Evolutionary conservation across 139 green algal genomes (phyloP), one percentile per base, ranked within the genome.

Genomic region (Haematococcus lacustris): DNA sequence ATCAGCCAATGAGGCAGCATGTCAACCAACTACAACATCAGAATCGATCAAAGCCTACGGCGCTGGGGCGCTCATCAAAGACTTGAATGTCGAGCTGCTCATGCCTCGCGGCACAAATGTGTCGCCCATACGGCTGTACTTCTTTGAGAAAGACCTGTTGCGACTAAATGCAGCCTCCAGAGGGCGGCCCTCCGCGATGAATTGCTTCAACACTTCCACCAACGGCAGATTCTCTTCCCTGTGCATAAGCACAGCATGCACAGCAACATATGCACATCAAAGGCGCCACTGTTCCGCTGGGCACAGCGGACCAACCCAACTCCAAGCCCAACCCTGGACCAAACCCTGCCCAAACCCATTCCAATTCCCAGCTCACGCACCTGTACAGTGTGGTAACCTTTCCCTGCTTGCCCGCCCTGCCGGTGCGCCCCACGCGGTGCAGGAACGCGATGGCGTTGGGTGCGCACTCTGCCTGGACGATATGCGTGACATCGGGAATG

Each of bases 151-250:
- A 0, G 90, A 96, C 34, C 94, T 78, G 28, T 97, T 97, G 0
- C 94, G 71, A 77, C 85, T 94, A 81, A 98, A 98, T 3, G 91
- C 91, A 28, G 88, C 90, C 66, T 98, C 93, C 68, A 98, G 77
- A 0, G 89, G 83, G 72, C 74, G 47, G 25, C 83, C 88, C 53
- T 83, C 75, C 32, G 77, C 76, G 0, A 96, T 76, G 40, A 79
- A 86, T 13, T 70, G 68, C 68, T 62, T 53, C 43, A 97, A 80
- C 23, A 85, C 90, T n/a, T 87, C 79, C 59, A 89, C 93, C 63
- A 98, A 80, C 17, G 71, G 51, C 35, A 57, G n/a, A 51, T 74
- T 66, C 17, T 53, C 21, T n/a, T 63, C 67, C 67, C 67, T 72
- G 41, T 43, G 26, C 23, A 53, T 64, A 26, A 21, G 26, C n/a